phyloP scores from a whole-genome alignment of 768 basidiomycete species.

The Heimioporus sp. region DNA sequence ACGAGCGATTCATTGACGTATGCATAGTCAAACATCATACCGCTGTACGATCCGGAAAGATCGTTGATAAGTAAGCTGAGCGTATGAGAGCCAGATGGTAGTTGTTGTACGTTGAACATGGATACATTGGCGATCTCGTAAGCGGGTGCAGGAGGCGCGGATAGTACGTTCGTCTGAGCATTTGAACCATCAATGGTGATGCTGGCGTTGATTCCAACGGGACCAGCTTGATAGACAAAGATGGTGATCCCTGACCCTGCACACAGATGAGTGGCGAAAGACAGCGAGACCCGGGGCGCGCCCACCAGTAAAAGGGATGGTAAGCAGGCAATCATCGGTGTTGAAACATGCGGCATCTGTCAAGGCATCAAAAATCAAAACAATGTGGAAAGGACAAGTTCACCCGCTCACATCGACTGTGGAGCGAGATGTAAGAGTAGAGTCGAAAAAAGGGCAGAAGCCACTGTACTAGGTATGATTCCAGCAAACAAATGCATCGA shows the following conservation, averaged over 20 bases:
- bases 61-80: conserved; percentile 15
- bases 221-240: conserved; percentile 24
- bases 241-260: conserved; percentile 22
- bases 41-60: conserved; percentile 19
- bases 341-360: conserved; percentile 21
- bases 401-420: conserved; percentile 17
- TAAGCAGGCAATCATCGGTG: conserved; percentile 15
- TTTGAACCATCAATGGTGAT: conserved; percentile 13
- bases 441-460: neutral
- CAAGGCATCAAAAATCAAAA: conserved; percentile 4
- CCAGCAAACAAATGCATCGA: conserved; percentile 22
- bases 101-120: conserved; percentile 20
- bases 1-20: conserved; percentile 19
- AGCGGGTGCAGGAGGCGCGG: conserved; percentile 6
- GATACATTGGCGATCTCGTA: conserved; percentile 21
- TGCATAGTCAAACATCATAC: conserved; percentile 27
- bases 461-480: conserved; percentile 24
- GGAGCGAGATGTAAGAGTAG: neutral
- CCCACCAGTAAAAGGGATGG: conserved; percentile 22
- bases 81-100: conserved; percentile 5
- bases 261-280: neutral
- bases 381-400: neutral
- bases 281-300: too few species aligned
- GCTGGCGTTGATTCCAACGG: conserved; percentile 18
- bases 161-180: conserved; percentile 10